Evolutionary conservation across 1,284 basidiomycete genomes (phyloP).

Genomic region (Puccinia triticina): DNA sequence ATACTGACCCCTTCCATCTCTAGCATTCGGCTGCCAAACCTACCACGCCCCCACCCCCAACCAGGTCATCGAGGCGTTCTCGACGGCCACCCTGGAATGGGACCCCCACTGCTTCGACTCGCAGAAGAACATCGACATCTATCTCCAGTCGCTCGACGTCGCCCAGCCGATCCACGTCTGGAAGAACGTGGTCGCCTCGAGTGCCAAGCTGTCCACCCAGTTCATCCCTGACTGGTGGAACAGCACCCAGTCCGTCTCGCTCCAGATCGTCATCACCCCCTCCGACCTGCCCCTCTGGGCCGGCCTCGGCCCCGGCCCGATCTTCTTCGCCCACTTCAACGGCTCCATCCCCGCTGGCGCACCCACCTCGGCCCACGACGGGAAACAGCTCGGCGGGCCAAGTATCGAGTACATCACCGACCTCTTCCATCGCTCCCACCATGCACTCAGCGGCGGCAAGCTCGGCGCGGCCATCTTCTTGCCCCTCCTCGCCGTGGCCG

Average conservation of each 20-base stretch:
- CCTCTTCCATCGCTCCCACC: conserved; percentile 16
- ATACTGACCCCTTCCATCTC: not conserved
- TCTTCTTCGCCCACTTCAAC: conserved; percentile 46
- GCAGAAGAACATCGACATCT: conserved; percentile 37
- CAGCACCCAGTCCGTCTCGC: conserved; percentile 20
- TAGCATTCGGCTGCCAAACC: conserved; percentile 17
- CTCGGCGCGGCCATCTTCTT: conserved; percentile 27
- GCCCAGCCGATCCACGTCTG: conserved; percentile 45
- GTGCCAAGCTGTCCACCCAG: conserved; percentile 18
- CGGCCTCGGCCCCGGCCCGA: conserved; percentile 32
- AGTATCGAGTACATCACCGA: conserved; percentile 39
- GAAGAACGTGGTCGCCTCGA: conserved; percentile 41
- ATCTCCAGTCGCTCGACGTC: conserved; percentile 41
- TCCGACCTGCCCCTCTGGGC: conserved; percentile 43
- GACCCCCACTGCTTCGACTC: conserved; percentile 23
- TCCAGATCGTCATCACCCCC: conserved; percentile 42
- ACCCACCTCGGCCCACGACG: not conserved
- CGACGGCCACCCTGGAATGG: conserved; percentile 7
- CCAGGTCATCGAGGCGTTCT: conserved; percentile 18
- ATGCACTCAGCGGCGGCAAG: conserved; percentile 20
- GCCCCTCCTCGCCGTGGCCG: conserved; percentile 34
- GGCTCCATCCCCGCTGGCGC: conserved; percentile 32
- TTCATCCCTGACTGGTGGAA: conserved; percentile 49
- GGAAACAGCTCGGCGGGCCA: conserved; percentile 12
- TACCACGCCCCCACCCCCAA: not conserved